Base-by-base conservation (phyloP, 306 rosid genomes). In the Hylodesmum podocarpum region DNA sequence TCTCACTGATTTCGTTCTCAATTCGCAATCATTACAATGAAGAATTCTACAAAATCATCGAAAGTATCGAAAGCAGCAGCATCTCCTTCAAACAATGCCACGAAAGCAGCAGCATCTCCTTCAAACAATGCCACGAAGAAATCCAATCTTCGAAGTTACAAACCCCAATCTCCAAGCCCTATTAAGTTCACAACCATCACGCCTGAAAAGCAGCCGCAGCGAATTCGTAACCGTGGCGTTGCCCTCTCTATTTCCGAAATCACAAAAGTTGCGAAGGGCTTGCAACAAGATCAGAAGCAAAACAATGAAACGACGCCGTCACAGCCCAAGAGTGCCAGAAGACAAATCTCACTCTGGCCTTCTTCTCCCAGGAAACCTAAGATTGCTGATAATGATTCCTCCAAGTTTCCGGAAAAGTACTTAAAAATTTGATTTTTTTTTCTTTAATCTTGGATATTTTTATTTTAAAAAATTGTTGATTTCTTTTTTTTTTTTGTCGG, bases 361-460 rank as follows among this genome's bases (percentile, higher is more conserved):
- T 27, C 62, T 77, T 73, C 74, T 0, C 77, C 81, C 3, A 8
- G 54, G 6, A 79, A 81, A 73, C 49, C 80, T 15, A 83, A 79
- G 72, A 43, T 39, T 4, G 11, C 44, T 0, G 25, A 55, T 6
- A 68, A 49, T 19, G 73, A 37, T 3, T 29, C 78, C 1, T 3
- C 8, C 7, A 88, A 81, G 79, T 65, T 95, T 2, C 89, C 95
- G 11, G 83, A 85, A 12, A 95, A 79, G 95, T 92, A 81, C 15
- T 22, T 58, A 0, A 3, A 3, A 3, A 79, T 21, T n/a, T n/a
- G n/a, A n/a, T n/a, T 54, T 37, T 54, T 27, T 15, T 5, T 43
- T 28, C 12, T n/a, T 9, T 9, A 4, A 3, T 4, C 65, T 74
- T 58, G 0, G 5, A 28, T 13, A 31, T 24, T 15, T 4, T 40